These are phyloP conservation scores for Ustilago bromivora DNA, from an alignment of 1,284 basidiomycete species.

Conservation along the genomic window DNA sequence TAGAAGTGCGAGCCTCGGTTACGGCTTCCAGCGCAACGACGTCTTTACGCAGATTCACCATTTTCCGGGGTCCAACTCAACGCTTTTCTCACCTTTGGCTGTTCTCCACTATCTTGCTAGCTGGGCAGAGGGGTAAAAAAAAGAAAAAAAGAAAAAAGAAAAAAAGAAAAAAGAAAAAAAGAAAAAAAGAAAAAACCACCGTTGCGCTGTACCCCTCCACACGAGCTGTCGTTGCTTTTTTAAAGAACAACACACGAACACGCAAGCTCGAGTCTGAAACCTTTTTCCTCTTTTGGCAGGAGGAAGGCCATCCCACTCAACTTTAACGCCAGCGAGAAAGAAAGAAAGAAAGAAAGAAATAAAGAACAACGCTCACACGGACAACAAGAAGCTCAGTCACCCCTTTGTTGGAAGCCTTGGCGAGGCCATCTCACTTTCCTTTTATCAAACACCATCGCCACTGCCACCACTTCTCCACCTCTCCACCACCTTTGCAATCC, in stretches of 20 bases:
- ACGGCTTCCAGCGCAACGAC: conserved; percentile 1
- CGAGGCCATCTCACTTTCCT: background rate
- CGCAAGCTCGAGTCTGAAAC: background rate
- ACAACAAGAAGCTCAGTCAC: conserved; percentile 3
- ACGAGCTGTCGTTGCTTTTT: conserved; percentile 10
- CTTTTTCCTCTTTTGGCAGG: conserved; percentile 2
- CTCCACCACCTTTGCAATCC: background rate
- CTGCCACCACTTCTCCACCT: background rate
- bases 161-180: too few species aligned
- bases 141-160: too few species aligned
- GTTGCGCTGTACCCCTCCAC: background rate
- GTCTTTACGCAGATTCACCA: conserved; percentile 11
- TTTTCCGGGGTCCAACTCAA: background rate
- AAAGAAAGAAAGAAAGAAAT: too few species aligned
- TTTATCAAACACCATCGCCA: background rate
- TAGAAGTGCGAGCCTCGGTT: background rate
- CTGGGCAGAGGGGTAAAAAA: too few species aligned
- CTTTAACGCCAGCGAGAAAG: conserved; percentile 3
- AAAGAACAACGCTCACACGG: background rate
- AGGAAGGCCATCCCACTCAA: background rate
- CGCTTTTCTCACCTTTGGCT: background rate
- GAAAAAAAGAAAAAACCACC: background rate
- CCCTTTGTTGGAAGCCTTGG: conserved; percentile 5
- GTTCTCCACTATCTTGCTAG: too few species aligned
- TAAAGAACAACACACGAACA: conserved; percentile 8